Evolutionary conservation across 495 filamentous ascomycete species (phyloP), one percentile per base, ranked within the genome.

Genomic region (Xylaria venustula): DNA sequence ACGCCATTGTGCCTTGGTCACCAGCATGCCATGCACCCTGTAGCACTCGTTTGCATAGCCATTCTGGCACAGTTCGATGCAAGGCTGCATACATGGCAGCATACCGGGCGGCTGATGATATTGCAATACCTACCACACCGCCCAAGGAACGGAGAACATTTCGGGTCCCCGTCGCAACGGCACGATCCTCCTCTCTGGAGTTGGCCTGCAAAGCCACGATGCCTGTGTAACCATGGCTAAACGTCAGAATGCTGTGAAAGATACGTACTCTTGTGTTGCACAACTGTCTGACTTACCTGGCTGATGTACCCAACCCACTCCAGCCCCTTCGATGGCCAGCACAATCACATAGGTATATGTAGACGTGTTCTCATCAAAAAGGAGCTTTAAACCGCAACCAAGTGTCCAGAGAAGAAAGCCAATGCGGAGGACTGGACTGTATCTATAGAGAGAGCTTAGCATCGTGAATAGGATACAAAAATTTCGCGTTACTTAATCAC

Each of bases 161-260:
- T 6, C 86, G 80, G 57, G 85, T 78, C 11, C 80, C 81, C 25
- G 85, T 87, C 7, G 85, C 79, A 1, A 88, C 80, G 0, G 86
- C 86, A 45, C 85, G 76, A 49, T 89, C 83, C 1, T 78, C 67
- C 47, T 85, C 81, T 14, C 73, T 77, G 37, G 76, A 83, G 65
- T 87, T 83, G 9, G 86, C 84, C 67, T 88, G 85, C 20, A 85
- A 68, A 8, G 86, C 86, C n/a, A 89, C 81, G 0, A 89, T 73
- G 23, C 67, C 70, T 65, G 40, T 28, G 20, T 12, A 15, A 7
- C 3, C 37, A 40, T 3, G 37, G 15, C 15, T 5, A 40, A 12
- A 3, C 3, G 3, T 40, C 37, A 11, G 15, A 11, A 34, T 34
- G 11, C 30, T 5, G 11, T 5, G 30, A 34, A 34, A 5, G 30